Percentiles rank a stretch among this genome's conserved stretches.
Conservation (phyloP, 2,329 filamentous ascomycete species). For the Talaromyces sp. region DNA sequence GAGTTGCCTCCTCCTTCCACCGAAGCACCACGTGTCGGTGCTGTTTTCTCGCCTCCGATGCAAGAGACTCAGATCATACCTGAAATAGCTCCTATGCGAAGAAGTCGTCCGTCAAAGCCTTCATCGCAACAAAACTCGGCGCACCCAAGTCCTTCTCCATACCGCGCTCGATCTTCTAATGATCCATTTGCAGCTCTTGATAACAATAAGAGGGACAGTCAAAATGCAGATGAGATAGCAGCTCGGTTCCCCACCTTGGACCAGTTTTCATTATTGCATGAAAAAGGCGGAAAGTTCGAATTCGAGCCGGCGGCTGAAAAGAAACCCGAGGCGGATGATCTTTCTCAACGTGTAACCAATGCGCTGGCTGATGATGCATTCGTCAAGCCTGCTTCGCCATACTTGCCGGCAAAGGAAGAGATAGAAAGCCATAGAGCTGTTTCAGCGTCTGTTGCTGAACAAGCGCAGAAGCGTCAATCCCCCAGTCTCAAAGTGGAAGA, state of each 20-base stretch:
- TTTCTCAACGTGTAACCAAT: conserved; percentile 67
- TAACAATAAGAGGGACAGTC: conserved; percentile 52
- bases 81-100: conserved; percentile 88
- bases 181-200: conserved; percentile 94
- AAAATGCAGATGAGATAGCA: conserved; percentile 73
- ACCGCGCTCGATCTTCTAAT: conserved; percentile 52
- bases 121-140: conserved; percentile 46
- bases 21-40: conserved; percentile 65
- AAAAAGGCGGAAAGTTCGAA: conserved; percentile 77
- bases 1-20: conserved; percentile 56
- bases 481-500: conserved; percentile 27
- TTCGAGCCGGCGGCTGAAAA: conserved; percentile 60
- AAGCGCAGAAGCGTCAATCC: conserved; percentile 23
- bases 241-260: conserved; percentile 85
- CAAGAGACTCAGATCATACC: conserved; percentile 72
- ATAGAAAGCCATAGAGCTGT: conserved; percentile 25
- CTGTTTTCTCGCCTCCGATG: conserved; percentile 73
- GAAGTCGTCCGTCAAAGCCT: conserved; percentile 67
- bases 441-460: conserved; percentile 22
- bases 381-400: conserved; percentile 43
- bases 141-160: conserved; percentile 65
- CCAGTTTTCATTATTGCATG: conserved; percentile 85
- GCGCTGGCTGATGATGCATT: conserved; percentile 84
- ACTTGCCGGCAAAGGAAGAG: conserved; percentile 29
- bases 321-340: conserved; percentile 44